Evolutionary conservation across 441 rosid species (phyloP).

Genomic region (Corymbia citriodora): DNA sequence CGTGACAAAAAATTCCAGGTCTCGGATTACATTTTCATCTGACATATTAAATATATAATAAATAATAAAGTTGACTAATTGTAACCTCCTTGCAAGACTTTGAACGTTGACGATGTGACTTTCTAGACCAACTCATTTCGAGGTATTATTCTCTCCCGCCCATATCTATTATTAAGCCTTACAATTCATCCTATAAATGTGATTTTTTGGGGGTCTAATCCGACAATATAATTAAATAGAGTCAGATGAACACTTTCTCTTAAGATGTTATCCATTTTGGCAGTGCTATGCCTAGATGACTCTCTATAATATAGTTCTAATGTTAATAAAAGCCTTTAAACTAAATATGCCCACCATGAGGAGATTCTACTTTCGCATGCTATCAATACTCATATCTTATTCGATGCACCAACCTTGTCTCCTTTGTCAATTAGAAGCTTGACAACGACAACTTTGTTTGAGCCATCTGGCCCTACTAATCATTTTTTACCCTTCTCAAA

Average conservation of each 20-base stretch:
- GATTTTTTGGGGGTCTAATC: too few relatives aligned
- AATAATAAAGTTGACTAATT: neutral
- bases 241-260: neutral
- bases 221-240: neutral
- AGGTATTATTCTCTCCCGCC: neutral
- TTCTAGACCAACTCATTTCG: neutral
- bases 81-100: neutral
- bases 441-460: neutral
- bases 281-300: neutral
- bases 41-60: neutral
- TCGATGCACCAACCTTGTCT: neutral
- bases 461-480: neutral
- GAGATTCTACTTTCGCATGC: neutral
- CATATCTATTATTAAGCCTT: neutral
- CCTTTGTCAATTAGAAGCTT: neutral
- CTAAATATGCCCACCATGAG: neutral
- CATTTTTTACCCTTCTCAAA: neutral
- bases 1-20: neutral
- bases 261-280: neutral
- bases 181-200: neutral
- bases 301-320: neutral
- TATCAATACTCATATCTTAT: neutral
- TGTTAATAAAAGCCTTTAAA: neutral
- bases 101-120: neutral
- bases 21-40: neutral